Conservation (phyloP, 345 rosid genomes). For the Rhizophora mangle region DNA sequence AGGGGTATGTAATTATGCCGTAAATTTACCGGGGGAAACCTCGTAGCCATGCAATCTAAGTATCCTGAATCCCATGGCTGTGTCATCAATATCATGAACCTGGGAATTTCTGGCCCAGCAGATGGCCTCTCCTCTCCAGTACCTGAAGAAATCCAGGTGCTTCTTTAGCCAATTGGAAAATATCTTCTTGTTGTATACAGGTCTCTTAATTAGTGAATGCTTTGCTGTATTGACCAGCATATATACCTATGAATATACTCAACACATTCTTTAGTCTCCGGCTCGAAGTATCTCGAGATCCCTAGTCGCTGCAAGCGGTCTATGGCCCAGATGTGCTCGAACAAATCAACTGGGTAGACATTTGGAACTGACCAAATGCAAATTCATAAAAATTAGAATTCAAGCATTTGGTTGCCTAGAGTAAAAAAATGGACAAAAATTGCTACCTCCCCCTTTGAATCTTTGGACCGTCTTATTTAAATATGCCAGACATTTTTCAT, state of each 20-base stretch:
- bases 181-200: no score
- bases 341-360: slow-evolving; percentile 89
- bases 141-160: slow-evolving; percentile 30
- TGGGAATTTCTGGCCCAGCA: slow-evolving; percentile 87
- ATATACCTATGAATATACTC: slow-evolving; percentile 63
- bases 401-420: slow-evolving; percentile 1
- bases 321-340: slow-evolving; percentile 84
- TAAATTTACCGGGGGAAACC: slow-evolving; percentile 63
- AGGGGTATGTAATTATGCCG: background rate
- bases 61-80: slow-evolving; percentile 90
- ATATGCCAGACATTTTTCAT: slow-evolving; percentile 57
- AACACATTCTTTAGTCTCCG: slow-evolving; percentile 58
- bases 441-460: slow-evolving; percentile 88
- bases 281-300: slow-evolving; percentile 70
- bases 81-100: slow-evolving; percentile 84
- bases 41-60: slow-evolving; percentile 68
- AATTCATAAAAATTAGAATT: background rate
- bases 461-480: slow-evolving; percentile 52
- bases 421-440: background rate
- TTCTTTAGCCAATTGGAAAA: background rate
- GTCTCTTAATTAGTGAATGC: no score
- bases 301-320: slow-evolving; percentile 94
- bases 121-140: slow-evolving; percentile 80
- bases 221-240: background rate
- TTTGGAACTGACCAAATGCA: slow-evolving; percentile 56